Evolutionary conservation across 257 asterid species (phyloP).

Genomic region (Capsicum rhomboideum): DNA sequence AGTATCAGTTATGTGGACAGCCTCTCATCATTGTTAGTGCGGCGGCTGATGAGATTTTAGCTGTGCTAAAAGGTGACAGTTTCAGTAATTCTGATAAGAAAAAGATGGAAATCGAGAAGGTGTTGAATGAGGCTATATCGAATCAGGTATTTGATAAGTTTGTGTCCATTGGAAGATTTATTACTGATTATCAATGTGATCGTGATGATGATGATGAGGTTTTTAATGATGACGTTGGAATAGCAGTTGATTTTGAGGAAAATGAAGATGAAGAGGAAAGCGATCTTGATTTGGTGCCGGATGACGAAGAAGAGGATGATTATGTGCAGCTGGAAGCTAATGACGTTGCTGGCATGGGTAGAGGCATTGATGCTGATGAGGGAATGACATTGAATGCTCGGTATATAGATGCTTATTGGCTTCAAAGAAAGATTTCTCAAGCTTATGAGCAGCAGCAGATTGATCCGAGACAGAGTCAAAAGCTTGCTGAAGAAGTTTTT

Average conservation of each 20-base stretch:
- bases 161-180: constrained; percentile 13
- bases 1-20: constrained; percentile 32
- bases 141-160: constrained; percentile 17
- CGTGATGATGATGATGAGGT: constrained; percentile 17
- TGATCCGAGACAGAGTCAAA: constrained; percentile 32
- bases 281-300: constrained; percentile 28
- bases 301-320: constrained; percentile 32
- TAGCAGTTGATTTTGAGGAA: constrained; percentile 38
- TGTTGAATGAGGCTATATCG: constrained; percentile 15
- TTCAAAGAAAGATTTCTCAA: constrained; percentile 34
- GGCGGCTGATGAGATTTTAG: constrained; percentile 32
- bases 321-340: constrained; percentile 8
- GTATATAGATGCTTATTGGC: constrained; percentile 39
- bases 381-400: constrained; percentile 34
- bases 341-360: constrained; percentile 27
- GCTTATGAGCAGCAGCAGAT: constrained; percentile 31
- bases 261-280: constrained; percentile 33
- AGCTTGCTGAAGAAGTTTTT: constrained; percentile 34
- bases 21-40: constrained; percentile 31
- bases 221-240: constrained; percentile 27
- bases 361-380: constrained; percentile 25
- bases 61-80: constrained; percentile 24
- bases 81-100: constrained; percentile 20
- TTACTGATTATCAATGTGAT: constrained; percentile 26
- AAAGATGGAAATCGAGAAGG: constrained; percentile 26